Conservation (phyloP, 192 early-diverging fungal species). For the Linnemannia zychae region DNA sequence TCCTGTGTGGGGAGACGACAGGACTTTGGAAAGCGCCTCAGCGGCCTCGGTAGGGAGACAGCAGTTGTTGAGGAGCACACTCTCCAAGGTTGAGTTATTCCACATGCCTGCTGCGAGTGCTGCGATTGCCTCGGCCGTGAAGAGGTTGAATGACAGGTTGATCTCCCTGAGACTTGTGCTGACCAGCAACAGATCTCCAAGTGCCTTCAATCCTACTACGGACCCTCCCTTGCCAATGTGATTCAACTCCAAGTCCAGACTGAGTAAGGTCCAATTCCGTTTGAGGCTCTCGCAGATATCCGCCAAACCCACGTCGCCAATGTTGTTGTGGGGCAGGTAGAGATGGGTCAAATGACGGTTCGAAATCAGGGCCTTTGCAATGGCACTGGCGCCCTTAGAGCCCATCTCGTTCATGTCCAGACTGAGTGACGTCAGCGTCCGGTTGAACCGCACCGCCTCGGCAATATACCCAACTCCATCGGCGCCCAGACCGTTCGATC, state of each 20-base stretch:
- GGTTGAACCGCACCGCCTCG: conserved; percentile 52
- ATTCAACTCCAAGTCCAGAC: conserved; percentile 57
- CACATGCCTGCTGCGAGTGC: conserved; percentile 44
- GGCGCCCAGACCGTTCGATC: conserved; percentile 46
- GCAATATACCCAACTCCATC: conserved; percentile 41
- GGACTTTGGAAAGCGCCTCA: conserved; percentile 25
- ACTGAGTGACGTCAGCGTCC: conserved; percentile 49
- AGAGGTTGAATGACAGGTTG: conserved; percentile 56
- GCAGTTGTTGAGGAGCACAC: conserved; percentile 54
- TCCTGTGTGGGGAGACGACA: conserved; percentile 37
- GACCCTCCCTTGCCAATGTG: conserved; percentile 47
- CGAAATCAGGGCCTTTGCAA: conserved; percentile 33
- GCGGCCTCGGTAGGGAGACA: conserved; percentile 51
- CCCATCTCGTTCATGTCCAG: conserved; percentile 59
- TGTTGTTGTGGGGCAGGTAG: conserved; percentile 58
- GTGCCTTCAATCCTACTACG: conserved; percentile 35
- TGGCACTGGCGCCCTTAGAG: conserved; percentile 27
- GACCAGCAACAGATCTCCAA: conserved; percentile 38
- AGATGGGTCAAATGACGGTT: conserved; percentile 58
- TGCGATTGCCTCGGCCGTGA: conserved; percentile 29
- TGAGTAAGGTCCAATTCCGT: conserved; percentile 37
- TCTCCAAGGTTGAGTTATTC: conserved; percentile 56
- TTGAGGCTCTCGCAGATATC: conserved; percentile 45
- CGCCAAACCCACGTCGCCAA: conserved; percentile 48
- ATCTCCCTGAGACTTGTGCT: conserved; percentile 51